Evolutionary conservation across 805 yeast genomes (phyloP).

Genomic region (Nakazawaea populi): DNA sequence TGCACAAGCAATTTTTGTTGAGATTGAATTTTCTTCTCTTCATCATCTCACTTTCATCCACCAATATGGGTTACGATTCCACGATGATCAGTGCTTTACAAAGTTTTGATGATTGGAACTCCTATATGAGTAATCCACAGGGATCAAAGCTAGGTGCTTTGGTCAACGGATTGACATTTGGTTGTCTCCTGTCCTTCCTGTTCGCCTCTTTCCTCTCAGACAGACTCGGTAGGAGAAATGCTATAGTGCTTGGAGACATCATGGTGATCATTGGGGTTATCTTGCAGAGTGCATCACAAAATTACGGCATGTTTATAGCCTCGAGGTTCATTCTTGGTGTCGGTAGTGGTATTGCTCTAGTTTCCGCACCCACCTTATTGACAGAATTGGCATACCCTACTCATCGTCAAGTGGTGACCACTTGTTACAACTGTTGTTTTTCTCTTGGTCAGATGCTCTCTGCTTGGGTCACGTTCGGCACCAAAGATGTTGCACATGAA

Average conservation of each 20-base stretch:
- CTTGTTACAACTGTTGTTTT: slow-evolving; percentile 43
- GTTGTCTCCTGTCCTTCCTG: slow-evolving; percentile 17
- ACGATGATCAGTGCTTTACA: slow-evolving; percentile 49
- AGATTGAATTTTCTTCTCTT: slow-evolving; percentile 31
- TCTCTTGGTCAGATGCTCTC: slow-evolving; percentile 47
- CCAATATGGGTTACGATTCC: slow-evolving; percentile 36
- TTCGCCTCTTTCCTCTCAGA: slow-evolving; percentile 23
- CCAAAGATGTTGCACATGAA: no score
- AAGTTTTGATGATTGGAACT: slow-evolving; percentile 34
- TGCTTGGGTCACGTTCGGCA: slow-evolving; percentile 24
- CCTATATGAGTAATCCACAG: slow-evolving; percentile 31
- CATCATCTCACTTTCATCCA: slow-evolving; percentile 37
- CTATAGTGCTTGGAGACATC: slow-evolving; percentile 43
- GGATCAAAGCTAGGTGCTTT: slow-evolving; percentile 36
- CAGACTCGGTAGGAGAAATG: slow-evolving; percentile 52
- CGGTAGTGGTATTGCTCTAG: slow-evolving; percentile 35
- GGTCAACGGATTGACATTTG: slow-evolving; percentile 35
- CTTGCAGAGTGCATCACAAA: slow-evolving; percentile 41
- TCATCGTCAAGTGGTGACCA: slow-evolving; percentile 34
- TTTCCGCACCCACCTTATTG: slow-evolving; percentile 41
- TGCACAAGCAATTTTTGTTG: slow-evolving; percentile 17
- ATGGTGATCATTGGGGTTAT: slow-evolving; percentile 50
- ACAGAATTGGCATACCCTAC: slow-evolving; percentile 46
- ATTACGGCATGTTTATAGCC: slow-evolving; percentile 28
- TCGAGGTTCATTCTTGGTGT: slow-evolving; percentile 44